phyloP scores from a whole-genome alignment of 1,284 basidiomycete genomes.

The Cutaneotrichosporon cavernicola region DNA sequence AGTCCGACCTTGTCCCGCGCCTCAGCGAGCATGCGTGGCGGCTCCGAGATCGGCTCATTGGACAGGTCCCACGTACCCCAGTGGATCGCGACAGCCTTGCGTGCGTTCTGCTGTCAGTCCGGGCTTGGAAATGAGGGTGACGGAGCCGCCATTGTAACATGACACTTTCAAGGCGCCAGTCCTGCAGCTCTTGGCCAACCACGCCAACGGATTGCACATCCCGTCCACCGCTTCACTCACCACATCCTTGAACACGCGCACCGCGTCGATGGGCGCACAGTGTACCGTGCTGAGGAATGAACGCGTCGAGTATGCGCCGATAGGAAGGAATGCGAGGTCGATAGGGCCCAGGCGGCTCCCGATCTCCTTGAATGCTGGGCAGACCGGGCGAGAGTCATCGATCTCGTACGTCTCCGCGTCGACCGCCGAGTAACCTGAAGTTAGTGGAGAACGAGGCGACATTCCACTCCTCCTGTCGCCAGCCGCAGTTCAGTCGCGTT shows the following conservation, averaged over 20 bases:
- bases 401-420: conserved; percentile 55
- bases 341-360: conserved; percentile 59
- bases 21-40: conserved; percentile 58
- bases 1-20: conserved; percentile 60
- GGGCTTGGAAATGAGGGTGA: neutral
- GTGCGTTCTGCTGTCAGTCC: conserved; percentile 40
- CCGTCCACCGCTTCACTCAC: conserved; percentile 42
- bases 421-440: conserved; percentile 46
- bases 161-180: too few species aligned
- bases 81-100: conserved; percentile 66
- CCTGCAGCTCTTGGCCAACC: too few species aligned
- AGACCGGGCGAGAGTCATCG: conserved; percentile 53
- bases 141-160: too few species aligned
- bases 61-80: conserved; percentile 60
- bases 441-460: neutral
- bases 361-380: conserved; percentile 36
- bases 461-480: neutral
- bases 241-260: conserved; percentile 63
- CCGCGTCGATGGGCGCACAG: conserved; percentile 63
- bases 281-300: conserved; percentile 62
- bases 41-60: conserved; percentile 61
- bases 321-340: conserved; percentile 62
- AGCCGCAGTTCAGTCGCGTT: too few species aligned
- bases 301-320: conserved; percentile 66
- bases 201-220: too few species aligned